Percentiles rank a stretch among this genome's conserved stretches.
Evolutionary conservation across 371 early-diverging fungal genomes (phyloP).

Genomic region (Haplosporangium sp.): DNA sequence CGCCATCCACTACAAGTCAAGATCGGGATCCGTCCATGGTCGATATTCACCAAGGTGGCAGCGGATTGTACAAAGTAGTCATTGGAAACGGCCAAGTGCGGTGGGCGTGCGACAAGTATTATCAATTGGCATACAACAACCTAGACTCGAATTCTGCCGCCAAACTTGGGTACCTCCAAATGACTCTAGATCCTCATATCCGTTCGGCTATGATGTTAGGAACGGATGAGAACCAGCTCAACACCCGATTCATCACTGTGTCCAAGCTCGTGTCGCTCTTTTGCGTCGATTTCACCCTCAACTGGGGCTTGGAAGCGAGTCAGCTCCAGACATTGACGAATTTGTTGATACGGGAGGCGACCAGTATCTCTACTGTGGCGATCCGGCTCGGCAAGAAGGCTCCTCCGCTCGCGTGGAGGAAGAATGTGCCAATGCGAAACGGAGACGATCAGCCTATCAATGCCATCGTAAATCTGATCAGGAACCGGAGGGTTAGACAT

Average conservation of each 20-base stretch:
- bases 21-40: conserved; percentile 6
- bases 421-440: neutral
- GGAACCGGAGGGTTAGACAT: conserved; percentile 25
- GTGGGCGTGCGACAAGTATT: conserved; percentile 34
- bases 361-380: conserved; percentile 18
- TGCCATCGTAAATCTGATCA: conserved; percentile 35
- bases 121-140: conserved; percentile 6
- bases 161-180: conserved; percentile 16
- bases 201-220: conserved; percentile 10
- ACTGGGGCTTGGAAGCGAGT: conserved; percentile 28
- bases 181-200: conserved; percentile 15
- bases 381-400: conserved; percentile 20
- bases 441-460: conserved; percentile 28
- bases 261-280: conserved; percentile 29
- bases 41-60: conserved; percentile 26
- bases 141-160: conserved; percentile 28
- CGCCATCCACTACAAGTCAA: neutral
- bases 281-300: conserved; percentile 32
- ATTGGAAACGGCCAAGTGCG: conserved; percentile 10
- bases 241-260: conserved; percentile 12
- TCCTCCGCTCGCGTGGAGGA: conserved; percentile 28
- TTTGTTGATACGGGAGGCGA: conserved; percentile 8
- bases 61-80: conserved; percentile 23
- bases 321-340: conserved; percentile 14
- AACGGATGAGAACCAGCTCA: conserved; percentile 15